These are phyloP conservation scores for Drechslerella dactyloides DNA, from an alignment of 2,329 filamentous ascomycete genomes.

Conservation along the genomic window DNA sequence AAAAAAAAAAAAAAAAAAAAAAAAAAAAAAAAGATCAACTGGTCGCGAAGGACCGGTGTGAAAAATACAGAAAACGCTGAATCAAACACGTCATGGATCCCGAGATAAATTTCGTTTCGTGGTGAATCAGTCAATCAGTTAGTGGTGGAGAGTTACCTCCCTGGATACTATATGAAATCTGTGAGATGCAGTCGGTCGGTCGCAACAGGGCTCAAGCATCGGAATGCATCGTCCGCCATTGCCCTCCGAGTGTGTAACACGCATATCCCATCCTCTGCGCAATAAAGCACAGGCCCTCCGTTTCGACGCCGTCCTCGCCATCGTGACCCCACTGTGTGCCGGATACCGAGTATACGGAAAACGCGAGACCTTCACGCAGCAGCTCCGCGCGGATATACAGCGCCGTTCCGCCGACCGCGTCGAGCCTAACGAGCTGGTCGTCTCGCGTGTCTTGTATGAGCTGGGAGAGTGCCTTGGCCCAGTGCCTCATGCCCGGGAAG, in stretches of 20 bases:
- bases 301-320: conserved; percentile 58
- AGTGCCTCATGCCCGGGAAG: conserved; percentile 49
- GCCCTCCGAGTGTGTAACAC: conserved; percentile 56
- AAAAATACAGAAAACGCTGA: not conserved
- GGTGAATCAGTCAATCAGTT: no score
- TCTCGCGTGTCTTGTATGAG: conserved; percentile 54
- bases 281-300: conserved; percentile 58
- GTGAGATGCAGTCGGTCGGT: not conserved
- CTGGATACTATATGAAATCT: no score
- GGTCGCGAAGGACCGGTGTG: no score
- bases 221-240: conserved; percentile 55
- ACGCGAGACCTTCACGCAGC: conserved; percentile 57
- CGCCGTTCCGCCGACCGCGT: conserved; percentile 58
- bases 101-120: no score
- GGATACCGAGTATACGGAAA: conserved; percentile 57
- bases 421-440: conserved; percentile 56
- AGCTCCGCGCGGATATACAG: conserved; percentile 57
- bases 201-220: conserved; percentile 43
- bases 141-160: no score
- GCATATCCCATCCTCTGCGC: conserved; percentile 54
- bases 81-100: not conserved
- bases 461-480: conserved; percentile 36
- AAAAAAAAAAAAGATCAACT: not conserved
- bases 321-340: conserved; percentile 57
- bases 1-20: conserved; percentile 1